These are phyloP conservation scores for Rhodotorula sp. DNA, from an alignment of 1,284 basidiomycete genomes.

Conservation along the genomic window DNA sequence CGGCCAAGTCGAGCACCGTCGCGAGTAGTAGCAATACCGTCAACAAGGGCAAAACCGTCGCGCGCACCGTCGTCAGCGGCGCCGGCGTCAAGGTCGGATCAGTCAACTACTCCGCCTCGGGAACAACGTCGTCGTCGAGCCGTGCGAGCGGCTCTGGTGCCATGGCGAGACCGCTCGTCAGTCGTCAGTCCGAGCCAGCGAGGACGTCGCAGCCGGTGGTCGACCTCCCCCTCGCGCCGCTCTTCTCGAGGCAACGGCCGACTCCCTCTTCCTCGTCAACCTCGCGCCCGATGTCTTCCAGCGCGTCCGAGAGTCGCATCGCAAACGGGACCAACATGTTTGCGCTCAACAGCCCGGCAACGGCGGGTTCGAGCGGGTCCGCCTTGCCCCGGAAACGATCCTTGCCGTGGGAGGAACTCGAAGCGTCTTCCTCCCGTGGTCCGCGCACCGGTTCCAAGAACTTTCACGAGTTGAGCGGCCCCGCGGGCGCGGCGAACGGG, in stretches of 20 bases:
- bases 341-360: constrained; percentile 6
- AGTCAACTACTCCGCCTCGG: neutral
- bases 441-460: constrained; percentile 2
- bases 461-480: constrained; percentile 27
- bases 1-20: neutral
- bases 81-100: neutral
- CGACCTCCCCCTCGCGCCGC: constrained; percentile 12
- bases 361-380: neutral
- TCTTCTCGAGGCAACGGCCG: constrained; percentile 9
- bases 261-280: neutral
- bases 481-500: neutral
- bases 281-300: neutral
- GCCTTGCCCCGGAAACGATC: constrained; percentile 26
- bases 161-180: constrained; percentile 1
- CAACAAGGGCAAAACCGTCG: neutral
- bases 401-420: constrained; percentile 35
- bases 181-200: neutral
- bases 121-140: neutral
- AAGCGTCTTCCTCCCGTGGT: neutral
- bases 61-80: neutral
- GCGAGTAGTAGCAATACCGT: neutral
- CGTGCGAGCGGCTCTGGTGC: neutral
- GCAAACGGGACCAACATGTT: neutral
- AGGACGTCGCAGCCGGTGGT: neutral
- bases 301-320: constrained; percentile 1